Evolutionary conservation across 2,329 filamentous ascomycete genomes (phyloP), one percentile per base, ranked within the genome.

Genomic region (Colletotrichum cuscutae): DNA sequence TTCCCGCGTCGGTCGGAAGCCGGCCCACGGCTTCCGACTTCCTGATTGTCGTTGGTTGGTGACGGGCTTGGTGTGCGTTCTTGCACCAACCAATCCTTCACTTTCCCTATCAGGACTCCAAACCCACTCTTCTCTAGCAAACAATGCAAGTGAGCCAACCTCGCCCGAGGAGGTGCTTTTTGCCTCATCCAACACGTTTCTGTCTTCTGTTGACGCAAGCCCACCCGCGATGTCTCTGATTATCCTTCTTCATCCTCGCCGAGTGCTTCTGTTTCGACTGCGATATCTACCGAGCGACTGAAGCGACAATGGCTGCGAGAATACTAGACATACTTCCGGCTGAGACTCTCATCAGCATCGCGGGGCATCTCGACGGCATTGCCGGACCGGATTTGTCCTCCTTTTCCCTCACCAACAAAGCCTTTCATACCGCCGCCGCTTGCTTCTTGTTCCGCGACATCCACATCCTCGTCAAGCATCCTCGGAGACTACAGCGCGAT

Each of bases 261-360:
- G 19, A 46, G 42, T 12, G 22, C 11, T 32, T 26, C 28, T n/a
- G 37, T 26, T 64, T 6, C 28, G 13, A 19, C 49, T 26, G 49
- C 61, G 22, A 37, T n/a, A 54, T 13, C 28, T 30, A n/a, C 61
- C 22, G 22, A 19, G 8, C 49, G 49, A 54, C 30, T 26, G 32
- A 42, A 42, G 62, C 49, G 15, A 66, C 28, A 24, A 68, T 68
- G 65, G 12, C 49, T 19, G 9, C 12, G 30, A 54, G 26, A 30
- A 22, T 42, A 12, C 35, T 61, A 22, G 49, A 64, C n/a, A 37
- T 30, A n/a, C 66, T 69, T 26, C 66, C 66, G 8, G 13, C 52
- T n/a, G 66, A 69, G 35, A 54, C 59, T n/a, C 59, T 69, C 26
- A 24, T 64, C 52, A 57, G 28, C 15, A 69, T 69, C 35, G 66